Base-by-base conservation (phyloP, 176 grass and related monocot species). In the Ampelocalamus luodianensis region DNA sequence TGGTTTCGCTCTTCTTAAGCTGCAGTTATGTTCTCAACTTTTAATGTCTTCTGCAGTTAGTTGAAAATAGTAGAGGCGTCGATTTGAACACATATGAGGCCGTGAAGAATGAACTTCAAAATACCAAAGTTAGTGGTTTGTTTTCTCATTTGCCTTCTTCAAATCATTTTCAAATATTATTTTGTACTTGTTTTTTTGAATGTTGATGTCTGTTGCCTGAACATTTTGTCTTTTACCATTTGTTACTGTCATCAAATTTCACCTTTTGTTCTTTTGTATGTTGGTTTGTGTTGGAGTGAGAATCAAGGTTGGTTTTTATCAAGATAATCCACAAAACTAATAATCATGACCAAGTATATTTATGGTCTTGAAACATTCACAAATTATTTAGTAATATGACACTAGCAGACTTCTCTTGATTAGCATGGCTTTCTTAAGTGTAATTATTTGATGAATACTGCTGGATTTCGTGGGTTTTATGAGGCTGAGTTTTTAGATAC, bases 61-160 rank as follows among this genome's bases (percentile, higher is more conserved):
- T 90, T 86, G 93, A 95, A 89, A 92, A 62, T 71, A 83, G 70
- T 75, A 95, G 85, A 92, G 94, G 91, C 45, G 44, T 95, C 45
- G 96, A 95, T 88, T 89, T 91, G 68, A 88, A 74, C 36, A 90
- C 91, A 62, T 87, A 95, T 11, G 93, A 98, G 79, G 61, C 37
- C 50, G 90, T 95, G 87, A 98, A 95, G 80, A 82, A 72, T 76
- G 93, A 98, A 77, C 87, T 95, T 78, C 93, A 95, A 72, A 89
- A 90, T 64, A 83, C 90, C 45, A 93, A 98, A 89, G 96, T 95
- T 60, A 65, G 76, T 89, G 29, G 2, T 79, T 83, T 65, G 46
- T 29, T 84, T 83, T 65, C 27, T 82, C 3, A 14, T 82, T 32
- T 77, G 15, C 42, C 4, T 6, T 50, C n/a, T 6, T 17, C 61